Conservation (phyloP, 2,329 filamentous ascomycete species). For the Graphilbum sp. region DNA sequence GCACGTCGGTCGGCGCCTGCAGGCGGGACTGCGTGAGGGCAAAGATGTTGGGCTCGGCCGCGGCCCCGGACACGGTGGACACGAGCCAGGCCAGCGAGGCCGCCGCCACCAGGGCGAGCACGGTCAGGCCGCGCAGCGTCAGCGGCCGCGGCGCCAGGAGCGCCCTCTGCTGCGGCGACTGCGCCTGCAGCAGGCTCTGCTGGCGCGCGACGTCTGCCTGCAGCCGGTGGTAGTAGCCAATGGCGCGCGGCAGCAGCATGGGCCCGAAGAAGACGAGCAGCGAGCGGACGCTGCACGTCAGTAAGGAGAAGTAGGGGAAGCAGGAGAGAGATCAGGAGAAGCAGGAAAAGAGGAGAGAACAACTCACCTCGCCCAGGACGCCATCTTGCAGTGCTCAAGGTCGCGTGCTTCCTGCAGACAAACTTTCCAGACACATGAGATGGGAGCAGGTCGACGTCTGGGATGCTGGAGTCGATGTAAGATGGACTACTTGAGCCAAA, state of each 20-base stretch:
- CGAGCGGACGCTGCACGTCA: constrained; percentile 13
- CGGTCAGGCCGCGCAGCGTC: constrained; percentile 14
- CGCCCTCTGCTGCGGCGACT: neutral
- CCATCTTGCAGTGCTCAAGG: no score
- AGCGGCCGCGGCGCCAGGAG: neutral
- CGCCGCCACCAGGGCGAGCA: constrained; percentile 32
- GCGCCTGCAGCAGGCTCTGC: constrained; percentile 23
- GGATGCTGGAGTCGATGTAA: no score
- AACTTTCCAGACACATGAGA: no score
- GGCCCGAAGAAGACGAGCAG: constrained; percentile 51
- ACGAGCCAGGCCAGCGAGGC: constrained; percentile 4
- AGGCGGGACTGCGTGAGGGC: constrained; percentile 60
- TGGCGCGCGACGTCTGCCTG: constrained; percentile 24
- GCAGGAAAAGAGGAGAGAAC: no score
- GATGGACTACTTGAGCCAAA: no score
- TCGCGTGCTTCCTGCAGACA: no score
- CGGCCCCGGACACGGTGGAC: constrained; percentile 12
- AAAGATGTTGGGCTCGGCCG: constrained; percentile 73
- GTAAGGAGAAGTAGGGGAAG: neutral
- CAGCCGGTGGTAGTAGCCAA: constrained; percentile 46
- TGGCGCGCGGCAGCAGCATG: constrained; percentile 48
- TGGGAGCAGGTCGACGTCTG: no score
- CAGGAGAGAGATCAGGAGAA: no score
- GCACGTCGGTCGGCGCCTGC: constrained; percentile 67
- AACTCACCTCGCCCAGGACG: no score